phyloP scores from a whole-genome alignment of 116 monocot genomes.

The Posidonia oceanica region DNA sequence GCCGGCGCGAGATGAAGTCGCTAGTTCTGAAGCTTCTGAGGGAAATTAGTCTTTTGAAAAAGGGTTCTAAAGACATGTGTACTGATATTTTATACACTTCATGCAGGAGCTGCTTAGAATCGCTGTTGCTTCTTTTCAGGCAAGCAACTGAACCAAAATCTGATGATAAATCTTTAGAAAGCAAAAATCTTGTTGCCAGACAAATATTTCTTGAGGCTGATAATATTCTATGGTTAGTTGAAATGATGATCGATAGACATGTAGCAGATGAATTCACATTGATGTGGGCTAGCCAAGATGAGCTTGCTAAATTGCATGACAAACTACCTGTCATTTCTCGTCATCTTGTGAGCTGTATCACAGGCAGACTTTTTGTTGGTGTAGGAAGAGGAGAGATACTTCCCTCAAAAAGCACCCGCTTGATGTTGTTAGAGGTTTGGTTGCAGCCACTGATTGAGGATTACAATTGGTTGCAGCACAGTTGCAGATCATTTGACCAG shows the following conservation, averaged over 20 bases:
- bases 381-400: conserved; percentile 94
- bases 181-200: conserved; percentile 34
- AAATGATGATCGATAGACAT: conserved; percentile 67
- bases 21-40: conserved; percentile 78
- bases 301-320: conserved; percentile 56
- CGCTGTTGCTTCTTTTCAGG: conserved; percentile 47
- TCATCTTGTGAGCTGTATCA: conserved; percentile 74
- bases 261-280: conserved; percentile 62
- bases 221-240: conserved; percentile 80
- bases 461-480: conserved; percentile 88
- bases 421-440: conserved; percentile 65
- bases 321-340: conserved; percentile 59
- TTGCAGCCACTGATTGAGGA: conserved; percentile 85
- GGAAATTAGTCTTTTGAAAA: conserved; percentile 55
- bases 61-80: conserved; percentile 49
- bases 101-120: conserved; percentile 54
- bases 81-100: conserved; percentile 53
- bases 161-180: conserved; percentile 30
- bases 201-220: conserved; percentile 69
- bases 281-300: conserved; percentile 62
- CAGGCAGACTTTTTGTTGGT: conserved; percentile 72
- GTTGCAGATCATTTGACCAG: conserved; percentile 75
- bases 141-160: conserved; percentile 46
- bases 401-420: conserved; percentile 64
- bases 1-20: conserved; percentile 81